Base-by-base conservation (phyloP, 208 protist species). In the Leishmania major region DNA sequence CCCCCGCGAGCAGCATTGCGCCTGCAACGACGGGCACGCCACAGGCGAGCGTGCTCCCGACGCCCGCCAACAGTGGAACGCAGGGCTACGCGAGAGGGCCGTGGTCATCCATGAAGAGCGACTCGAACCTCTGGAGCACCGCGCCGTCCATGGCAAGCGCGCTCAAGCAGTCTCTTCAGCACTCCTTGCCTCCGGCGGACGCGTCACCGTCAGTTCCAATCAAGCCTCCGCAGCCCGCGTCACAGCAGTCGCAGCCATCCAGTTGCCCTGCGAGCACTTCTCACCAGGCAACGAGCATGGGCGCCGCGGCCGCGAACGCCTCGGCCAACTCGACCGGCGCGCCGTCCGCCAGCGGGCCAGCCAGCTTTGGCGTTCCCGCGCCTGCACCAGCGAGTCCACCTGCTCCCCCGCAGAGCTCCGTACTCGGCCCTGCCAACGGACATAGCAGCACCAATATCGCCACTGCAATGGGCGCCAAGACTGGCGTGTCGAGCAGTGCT, bases 161-260 rank as follows among this genome's bases (percentile, higher is more conserved):
- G 51, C 81, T 85, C 64, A 85, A 86, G 75, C 85, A 88, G 81
- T 79, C 77, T 1, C 74, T 85, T 57, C 85, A 88, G 73, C 71
- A 75, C 71, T 77, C 79, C 82, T 78, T 43, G 31, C 25, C 80
- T 40, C 67, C 80, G 10, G 64, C 37, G 60, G 51, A 40, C 15
- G 66, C 75, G 53, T 55, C 66, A 10, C 40, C 67, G 57, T 76
- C 75, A 57, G 31, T 28, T 28, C 77, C 73, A 28, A 53, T 72
- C 17, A 69, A 67, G 40, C 28, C 77, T 25, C 47, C 40, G 28
- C 77, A 69, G 47, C 77, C 31, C 37, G 45, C 15, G n/a, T 53
- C 43, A 47, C 59, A 79, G 40, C 75, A 66, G 59, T 70, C 75
- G 45, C 75, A 79, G 59, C 22, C 35, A 70, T 60, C 59, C n/a